Evolutionary conservation across 2,329 filamentous ascomycete species (phyloP), one percentile per base, ranked within the genome.

Genomic region (Raffaelea arxii): DNA sequence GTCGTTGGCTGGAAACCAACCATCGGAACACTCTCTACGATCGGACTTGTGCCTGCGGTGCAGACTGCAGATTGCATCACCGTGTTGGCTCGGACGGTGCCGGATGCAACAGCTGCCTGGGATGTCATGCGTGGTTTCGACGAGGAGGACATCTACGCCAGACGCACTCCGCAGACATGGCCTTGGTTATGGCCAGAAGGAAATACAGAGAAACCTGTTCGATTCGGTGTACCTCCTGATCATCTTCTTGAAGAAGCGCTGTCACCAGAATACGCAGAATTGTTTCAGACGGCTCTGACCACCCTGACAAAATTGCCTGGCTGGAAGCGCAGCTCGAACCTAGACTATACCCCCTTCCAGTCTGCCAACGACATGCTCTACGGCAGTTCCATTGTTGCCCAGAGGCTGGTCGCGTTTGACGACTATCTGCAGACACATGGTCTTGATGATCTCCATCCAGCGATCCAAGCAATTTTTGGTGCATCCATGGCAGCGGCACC

Each of bases 1-100:
- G 64, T 77, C 16, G 64, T 72, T 12, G 73, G 74, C 10, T 65
- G 62, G 52, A 68, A 68, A 54, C 71, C 72, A 1, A 76, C 71
- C 4, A 67, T 69, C 52, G 71, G 70, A 10, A 71, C 70, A 1
- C 59, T 75, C 6, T 70, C 68, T 1, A 65, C 68, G 37, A 56
- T 56, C 4, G 72, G 72, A 4, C 60, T 75, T 16, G 40, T 42
- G 11, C 40, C 40, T 24, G 40, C 40, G 7, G 25, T 25, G n/a
- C 24, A n/a, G n/a, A 42, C 40, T 6, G 10, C 25, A 3, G 40
- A 42, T 25, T 27, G 24, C 16, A 32, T 42, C 40, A 42, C 40
- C 2, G 40, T 42, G 5, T 25, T 42, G 7, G 40, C 40, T 1
- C 67, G 16, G 25, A 19, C 6, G 16, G 24, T 42, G 22, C 21